Percentiles rank a stretch among this genome's conserved stretches.
phyloP scores from a whole-genome alignment of 768 basidiomycete species.

The Strobilomyces dryophilus region DNA sequence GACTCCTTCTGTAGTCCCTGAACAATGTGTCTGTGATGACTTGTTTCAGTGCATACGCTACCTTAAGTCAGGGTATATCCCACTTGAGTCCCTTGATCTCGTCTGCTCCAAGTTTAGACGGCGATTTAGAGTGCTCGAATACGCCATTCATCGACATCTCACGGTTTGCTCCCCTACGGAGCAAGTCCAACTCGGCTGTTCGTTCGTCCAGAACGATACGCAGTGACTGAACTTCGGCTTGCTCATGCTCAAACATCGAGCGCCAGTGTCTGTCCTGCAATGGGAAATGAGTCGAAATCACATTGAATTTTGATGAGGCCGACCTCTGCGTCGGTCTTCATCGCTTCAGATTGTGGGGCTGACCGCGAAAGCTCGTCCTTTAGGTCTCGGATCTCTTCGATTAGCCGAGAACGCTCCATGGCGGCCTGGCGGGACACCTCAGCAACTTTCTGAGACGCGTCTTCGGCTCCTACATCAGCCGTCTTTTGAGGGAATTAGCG shows the following conservation, averaged over 20 bases:
- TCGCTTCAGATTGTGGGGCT: constrained; percentile 17
- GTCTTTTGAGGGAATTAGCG: constrained; percentile 20
- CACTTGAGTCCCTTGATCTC: constrained; percentile 86
- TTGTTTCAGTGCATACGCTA: neutral
- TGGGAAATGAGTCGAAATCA: constrained; percentile 1
- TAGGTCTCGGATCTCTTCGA: constrained; percentile 54
- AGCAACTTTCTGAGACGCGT: constrained; percentile 41
- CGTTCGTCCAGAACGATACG: constrained; percentile 36
- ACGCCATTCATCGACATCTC: constrained; percentile 47
- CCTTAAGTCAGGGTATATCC: neutral
- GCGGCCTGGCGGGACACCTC: constrained; percentile 47
- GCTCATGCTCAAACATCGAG: constrained; percentile 28
- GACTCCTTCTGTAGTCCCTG: constrained; percentile 87
- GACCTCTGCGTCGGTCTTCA: constrained; percentile 22
- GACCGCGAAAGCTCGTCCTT: constrained; percentile 39
- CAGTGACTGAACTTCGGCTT: constrained; percentile 29
- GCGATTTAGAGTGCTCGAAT: constrained; percentile 27
- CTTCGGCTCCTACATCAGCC: constrained; percentile 49
- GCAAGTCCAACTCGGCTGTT: constrained; percentile 48
- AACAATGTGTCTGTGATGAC: constrained; percentile 64
- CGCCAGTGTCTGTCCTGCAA: constrained; percentile 27
- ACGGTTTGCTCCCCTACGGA: constrained; percentile 58
- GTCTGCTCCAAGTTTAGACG: constrained; percentile 50
- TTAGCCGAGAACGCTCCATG: constrained; percentile 47
- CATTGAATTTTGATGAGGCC: neutral